Base-by-base conservation (phyloP, 2,329 filamentous ascomycete genomes). In the Cercospora brassicicola region DNA sequence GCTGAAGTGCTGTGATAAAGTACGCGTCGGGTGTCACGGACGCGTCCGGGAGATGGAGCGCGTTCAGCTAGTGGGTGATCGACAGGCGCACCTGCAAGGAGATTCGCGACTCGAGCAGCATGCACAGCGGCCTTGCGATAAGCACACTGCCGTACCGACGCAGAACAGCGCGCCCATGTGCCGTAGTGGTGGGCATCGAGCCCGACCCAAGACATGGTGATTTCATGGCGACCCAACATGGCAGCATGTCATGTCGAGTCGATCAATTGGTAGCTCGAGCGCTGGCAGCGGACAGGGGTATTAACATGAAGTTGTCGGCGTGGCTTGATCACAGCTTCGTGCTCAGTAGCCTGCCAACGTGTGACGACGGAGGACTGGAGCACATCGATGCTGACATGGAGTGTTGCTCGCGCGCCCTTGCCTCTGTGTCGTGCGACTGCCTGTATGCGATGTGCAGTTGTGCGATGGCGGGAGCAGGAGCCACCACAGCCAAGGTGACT, bases 191-290 rank as follows among this genome's bases (percentile, higher is more conserved):
- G 33, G 15, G 33, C 33, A 36, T 36, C 33, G 33, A 13, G 33
- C 33, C 33, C 33, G 33, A 36, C 20, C 10, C 48, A 53, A 15
- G 48, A 53, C 48, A 23, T 13, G 10, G 2, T 53, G 48, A 53
- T 28, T 53, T 23, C 55, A 15, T n/a, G 26, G 26, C 51, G 13
- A 15, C 23, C 51, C 23, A 56, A 30, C n/a, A 10, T 20, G n/a
- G 51, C 51, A 30, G 23, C 53, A 57, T 57, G 26, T 30, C 53
- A 57, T 57, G 30, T 57, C 26, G 28, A 57, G 28, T n/a, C 55
- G 55, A 57, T 57, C 55, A 36, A 20, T 11, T 57, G 28, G 55
- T n/a, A 57, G 55, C 55, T 36, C 55, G 55, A 57, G 55, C 55
- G 55, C 8, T 33, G 55, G 15, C 13, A 18, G 28, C 15, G 26